Evolutionary conservation across 2,329 filamentous ascomycete species (phyloP).

Genomic region (Penicillium sp.): DNA sequence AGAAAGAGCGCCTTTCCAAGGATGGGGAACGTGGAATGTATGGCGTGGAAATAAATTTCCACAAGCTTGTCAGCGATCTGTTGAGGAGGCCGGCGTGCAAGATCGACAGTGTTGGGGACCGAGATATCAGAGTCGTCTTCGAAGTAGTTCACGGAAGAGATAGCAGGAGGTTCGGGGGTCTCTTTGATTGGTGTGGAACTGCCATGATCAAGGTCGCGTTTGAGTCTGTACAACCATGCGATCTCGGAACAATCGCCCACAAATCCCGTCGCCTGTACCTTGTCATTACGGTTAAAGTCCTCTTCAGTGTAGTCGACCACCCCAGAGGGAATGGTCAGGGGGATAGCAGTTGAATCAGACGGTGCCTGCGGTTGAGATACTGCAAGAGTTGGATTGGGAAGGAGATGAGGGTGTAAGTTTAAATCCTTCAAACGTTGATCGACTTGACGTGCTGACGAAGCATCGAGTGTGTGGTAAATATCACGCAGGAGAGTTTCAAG

Average conservation of each 20-base stretch:
- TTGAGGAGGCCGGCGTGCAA: constrained; percentile 38
- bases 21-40: constrained; percentile 47
- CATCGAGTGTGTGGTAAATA: constrained; percentile 35
- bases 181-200: constrained; percentile 19
- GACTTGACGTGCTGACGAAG: constrained; percentile 36
- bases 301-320: constrained; percentile 45
- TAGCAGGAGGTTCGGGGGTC: constrained; percentile 25
- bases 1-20: constrained; percentile 44
- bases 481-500: constrained; percentile 40
- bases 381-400: constrained; percentile 10
- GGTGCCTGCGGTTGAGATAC: neutral
- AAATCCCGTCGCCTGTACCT: constrained; percentile 43
- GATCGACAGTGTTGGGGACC: constrained; percentile 37
- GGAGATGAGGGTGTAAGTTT: constrained; percentile 15
- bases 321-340: constrained; percentile 33
- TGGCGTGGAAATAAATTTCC: constrained; percentile 40
- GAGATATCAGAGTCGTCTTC: constrained; percentile 42
- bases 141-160: constrained; percentile 41
- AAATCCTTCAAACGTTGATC: constrained; percentile 39
- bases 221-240: constrained; percentile 47
- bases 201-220: constrained; percentile 36
- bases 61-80: constrained; percentile 43
- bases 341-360: constrained; percentile 13
- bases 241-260: constrained; percentile 49
- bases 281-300: constrained; percentile 46